These are phyloP conservation scores for Phaeosphaeria sp. DNA, from an alignment of 2,329 filamentous ascomycete species.

Conservation along the genomic window DNA sequence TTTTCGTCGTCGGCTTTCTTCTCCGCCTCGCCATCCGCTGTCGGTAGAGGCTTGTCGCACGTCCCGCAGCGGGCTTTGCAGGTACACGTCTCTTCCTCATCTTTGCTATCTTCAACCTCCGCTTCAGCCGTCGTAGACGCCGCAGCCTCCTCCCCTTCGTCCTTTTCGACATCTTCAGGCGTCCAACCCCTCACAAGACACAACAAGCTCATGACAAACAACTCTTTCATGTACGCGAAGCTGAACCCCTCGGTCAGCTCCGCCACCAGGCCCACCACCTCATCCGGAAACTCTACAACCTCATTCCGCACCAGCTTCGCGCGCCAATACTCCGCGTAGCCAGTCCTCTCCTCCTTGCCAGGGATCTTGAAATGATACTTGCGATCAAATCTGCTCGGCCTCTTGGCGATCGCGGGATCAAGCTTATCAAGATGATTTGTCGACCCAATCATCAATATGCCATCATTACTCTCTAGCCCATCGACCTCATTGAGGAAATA, in stretches of 20 bases:
- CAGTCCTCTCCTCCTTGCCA: conserved; percentile 35
- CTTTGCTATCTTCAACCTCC: background rate
- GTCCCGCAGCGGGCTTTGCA: conserved; percentile 15
- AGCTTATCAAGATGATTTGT: conserved; percentile 69
- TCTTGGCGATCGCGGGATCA: conserved; percentile 64
- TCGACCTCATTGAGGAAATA: conserved; percentile 77
- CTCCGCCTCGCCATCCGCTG: background rate
- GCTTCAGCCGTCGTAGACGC: background rate
- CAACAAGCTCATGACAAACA: conserved; percentile 49
- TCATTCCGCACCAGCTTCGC: conserved; percentile 41
- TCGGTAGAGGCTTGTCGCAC: conserved; percentile 24
- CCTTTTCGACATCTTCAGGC: background rate
- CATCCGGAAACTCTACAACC: conserved; percentile 46
- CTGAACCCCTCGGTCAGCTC: conserved; percentile 48
- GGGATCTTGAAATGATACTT: conserved; percentile 54
- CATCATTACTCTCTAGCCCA: conserved; percentile 70
- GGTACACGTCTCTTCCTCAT: background rate
- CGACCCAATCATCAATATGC: conserved; percentile 70
- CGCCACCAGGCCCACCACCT: conserved; percentile 40
- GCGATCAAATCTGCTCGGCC: conserved; percentile 53
- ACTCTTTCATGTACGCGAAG: conserved; percentile 53
- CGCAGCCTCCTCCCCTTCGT: background rate
- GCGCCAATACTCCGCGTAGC: conserved; percentile 53
- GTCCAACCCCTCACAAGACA: conserved; percentile 35
- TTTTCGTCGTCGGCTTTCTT: conserved; percentile 16